A percentile compares a stretch with the other conserved stretches of the same genome.
These are phyloP conservation scores for Colletotrichum echinochloae DNA, from an alignment of 2,329 filamentous ascomycete genomes.

Conservation along the genomic window DNA sequence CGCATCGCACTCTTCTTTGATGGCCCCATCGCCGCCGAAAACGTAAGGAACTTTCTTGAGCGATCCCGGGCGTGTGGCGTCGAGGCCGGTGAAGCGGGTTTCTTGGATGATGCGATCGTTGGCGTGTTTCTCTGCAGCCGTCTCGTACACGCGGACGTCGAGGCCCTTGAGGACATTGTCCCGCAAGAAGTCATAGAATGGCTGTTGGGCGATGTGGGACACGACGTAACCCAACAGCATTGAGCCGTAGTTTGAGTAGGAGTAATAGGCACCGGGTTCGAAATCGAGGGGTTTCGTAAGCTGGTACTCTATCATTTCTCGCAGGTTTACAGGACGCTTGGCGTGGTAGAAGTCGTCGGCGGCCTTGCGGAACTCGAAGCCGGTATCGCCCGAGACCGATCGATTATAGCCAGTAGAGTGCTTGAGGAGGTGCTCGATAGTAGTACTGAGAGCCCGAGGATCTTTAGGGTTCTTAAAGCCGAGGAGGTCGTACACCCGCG, in stretches of 20 bases:
- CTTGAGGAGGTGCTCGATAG: slow-evolving; percentile 33
- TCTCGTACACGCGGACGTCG: slow-evolving; percentile 39
- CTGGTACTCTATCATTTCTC: slow-evolving; percentile 42
- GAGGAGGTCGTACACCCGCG: slow-evolving; percentile 25
- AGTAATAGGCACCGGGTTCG: slow-evolving; percentile 1
- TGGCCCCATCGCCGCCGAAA: slow-evolving; percentile 39
- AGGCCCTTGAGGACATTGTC: slow-evolving; percentile 30
- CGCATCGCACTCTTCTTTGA: slow-evolving; percentile 38
- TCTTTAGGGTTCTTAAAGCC: slow-evolving; percentile 30
- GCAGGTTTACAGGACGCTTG: slow-evolving; percentile 31
- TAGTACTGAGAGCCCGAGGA: slow-evolving; percentile 32
- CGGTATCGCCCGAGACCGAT: slow-evolving; percentile 17
- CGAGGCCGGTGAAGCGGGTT: slow-evolving; percentile 29
- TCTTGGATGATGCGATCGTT: slow-evolving; percentile 38
- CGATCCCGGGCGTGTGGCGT: slow-evolving; percentile 24
- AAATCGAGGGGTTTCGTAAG: slow-evolving; percentile 34
- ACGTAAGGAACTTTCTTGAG: slow-evolving; percentile 4
- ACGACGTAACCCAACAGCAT: slow-evolving; percentile 40
- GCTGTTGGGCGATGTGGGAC: slow-evolving; percentile 29
- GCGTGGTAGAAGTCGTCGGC: slow-evolving; percentile 16
- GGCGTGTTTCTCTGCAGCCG: slow-evolving; percentile 24
- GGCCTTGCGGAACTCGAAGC: slow-evolving; percentile 35
- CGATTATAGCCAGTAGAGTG: slow-evolving; percentile 36
- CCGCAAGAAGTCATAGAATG: slow-evolving; percentile 32
- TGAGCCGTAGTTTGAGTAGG: slow-evolving; percentile 41